Conservation (phyloP, 352 stramenopile species). For the Phytophthora brassicae region DNA sequence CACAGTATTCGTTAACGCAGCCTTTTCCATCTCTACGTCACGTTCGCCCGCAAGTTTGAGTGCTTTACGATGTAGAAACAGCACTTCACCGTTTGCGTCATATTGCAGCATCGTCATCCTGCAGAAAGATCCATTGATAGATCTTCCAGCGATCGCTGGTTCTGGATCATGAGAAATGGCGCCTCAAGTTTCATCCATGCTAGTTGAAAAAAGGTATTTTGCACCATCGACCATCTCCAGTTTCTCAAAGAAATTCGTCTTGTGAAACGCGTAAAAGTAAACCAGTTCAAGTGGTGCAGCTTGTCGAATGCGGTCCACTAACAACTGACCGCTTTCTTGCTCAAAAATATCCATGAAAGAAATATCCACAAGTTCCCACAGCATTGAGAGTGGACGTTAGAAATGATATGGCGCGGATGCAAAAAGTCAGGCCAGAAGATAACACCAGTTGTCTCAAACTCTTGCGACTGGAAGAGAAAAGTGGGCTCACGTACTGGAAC, state of each 20-base stretch:
- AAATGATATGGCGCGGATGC: constrained; percentile 52
- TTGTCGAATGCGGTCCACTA: constrained; percentile 45
- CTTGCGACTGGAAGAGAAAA: constrained; percentile 41
- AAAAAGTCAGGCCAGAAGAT: constrained; percentile 77
- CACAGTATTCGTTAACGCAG: constrained; percentile 5
- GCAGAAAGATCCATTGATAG: constrained; percentile 44
- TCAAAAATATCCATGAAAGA: constrained; percentile 60
- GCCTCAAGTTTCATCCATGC: constrained; percentile 52
- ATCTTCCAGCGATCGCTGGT: constrained; percentile 34
- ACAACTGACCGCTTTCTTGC: constrained; percentile 60
- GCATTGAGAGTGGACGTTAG: constrained; percentile 55
- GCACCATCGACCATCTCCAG: constrained; percentile 47
- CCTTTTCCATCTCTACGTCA: constrained; percentile 16
- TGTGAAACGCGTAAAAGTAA: constrained; percentile 47
- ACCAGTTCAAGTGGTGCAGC: constrained; percentile 33
- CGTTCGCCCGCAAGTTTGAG: constrained; percentile 37
- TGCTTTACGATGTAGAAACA: constrained; percentile 58
- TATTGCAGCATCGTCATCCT: constrained; percentile 56
- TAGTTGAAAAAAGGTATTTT: constrained; percentile 59
- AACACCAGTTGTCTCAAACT: constrained; percentile 42
- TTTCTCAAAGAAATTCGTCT: constrained; percentile 33
- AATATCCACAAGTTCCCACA: constrained; percentile 53
- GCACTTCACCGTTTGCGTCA: constrained; percentile 29
- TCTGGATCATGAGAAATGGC: constrained; percentile 47
- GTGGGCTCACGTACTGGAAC: constrained; percentile 44